Evolutionary conservation across 1,284 basidiomycete genomes (phyloP).

Genomic region (Microbotryomycetes sp.): DNA sequence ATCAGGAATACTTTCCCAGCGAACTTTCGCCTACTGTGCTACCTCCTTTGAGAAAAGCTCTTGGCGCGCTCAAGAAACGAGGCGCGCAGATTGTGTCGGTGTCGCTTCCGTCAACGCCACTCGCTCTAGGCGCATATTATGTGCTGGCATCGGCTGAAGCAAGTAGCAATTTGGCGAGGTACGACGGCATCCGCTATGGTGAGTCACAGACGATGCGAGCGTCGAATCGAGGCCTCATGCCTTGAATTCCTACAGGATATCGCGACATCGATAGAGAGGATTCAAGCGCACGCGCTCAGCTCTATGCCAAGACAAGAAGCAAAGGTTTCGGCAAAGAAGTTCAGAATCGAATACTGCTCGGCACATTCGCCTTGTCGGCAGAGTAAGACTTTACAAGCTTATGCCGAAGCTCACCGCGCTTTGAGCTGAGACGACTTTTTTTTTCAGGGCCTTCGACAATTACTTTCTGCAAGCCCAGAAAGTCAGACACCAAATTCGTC

Average conservation of each 20-base stretch:
- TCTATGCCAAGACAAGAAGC: conserved; percentile 44
- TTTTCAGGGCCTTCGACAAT: conserved; percentile 79
- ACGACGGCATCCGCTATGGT: conserved; percentile 67
- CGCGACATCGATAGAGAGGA: neutral
- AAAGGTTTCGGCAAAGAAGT: conserved; percentile 76
- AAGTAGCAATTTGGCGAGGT: conserved; percentile 83
- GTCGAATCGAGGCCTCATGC: neutral
- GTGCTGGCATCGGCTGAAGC: conserved; percentile 91
- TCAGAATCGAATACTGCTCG: conserved; percentile 77
- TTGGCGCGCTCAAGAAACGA: conserved; percentile 50
- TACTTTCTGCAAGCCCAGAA: conserved; percentile 89
- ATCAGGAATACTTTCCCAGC: conserved; percentile 69
- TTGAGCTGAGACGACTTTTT: neutral
- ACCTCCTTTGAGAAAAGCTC: conserved; percentile 47
- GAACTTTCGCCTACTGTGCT: conserved; percentile 55
- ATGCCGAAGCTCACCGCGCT: neutral
- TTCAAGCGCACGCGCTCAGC: conserved; percentile 4
- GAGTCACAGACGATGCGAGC: conserved; percentile 32
- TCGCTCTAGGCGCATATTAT: conserved; percentile 88
- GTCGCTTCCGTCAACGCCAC: conserved; percentile 65
- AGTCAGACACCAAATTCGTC: conserved; percentile 60
- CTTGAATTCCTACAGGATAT: neutral
- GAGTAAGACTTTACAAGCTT: conserved; percentile 53
- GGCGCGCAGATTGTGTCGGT: conserved; percentile 70
- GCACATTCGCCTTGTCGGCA: conserved; percentile 83